phyloP scores from a whole-genome alignment of 352 stramenopile species.

The Pythium vanterpoolii region DNA sequence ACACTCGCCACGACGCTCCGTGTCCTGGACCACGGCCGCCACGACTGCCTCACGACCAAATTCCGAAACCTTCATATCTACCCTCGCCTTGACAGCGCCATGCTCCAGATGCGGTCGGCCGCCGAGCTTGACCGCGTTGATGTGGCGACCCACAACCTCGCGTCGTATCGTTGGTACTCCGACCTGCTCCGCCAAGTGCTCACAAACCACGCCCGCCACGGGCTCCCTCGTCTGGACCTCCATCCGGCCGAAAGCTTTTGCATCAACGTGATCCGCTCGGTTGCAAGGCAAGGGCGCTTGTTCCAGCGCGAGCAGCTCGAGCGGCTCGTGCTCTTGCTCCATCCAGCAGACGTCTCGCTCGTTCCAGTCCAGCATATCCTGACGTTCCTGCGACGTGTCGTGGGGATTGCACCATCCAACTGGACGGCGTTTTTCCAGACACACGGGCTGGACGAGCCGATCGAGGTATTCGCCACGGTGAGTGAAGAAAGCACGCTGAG shows the following conservation, averaged over 20 bases:
- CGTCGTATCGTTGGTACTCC: slow-evolving; percentile 43
- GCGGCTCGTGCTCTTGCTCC: slow-evolving; percentile 38
- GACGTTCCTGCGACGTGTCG: slow-evolving; percentile 35
- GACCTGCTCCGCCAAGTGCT: slow-evolving; percentile 50
- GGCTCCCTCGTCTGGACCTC: slow-evolving; percentile 13
- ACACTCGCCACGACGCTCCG: slow-evolving; percentile 38
- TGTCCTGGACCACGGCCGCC: slow-evolving; percentile 46
- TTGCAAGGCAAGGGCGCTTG: slow-evolving; percentile 40
- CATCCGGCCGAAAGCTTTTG: slow-evolving; percentile 57
- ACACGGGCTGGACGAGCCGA: slow-evolving; percentile 31
- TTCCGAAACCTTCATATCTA: slow-evolving; percentile 40
- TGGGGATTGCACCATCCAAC: slow-evolving; percentile 31
- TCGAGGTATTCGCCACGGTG: slow-evolving; percentile 31
- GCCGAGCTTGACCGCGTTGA: slow-evolving; percentile 42
- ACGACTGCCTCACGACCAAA: slow-evolving; percentile 51
- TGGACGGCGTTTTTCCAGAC: slow-evolving; percentile 47
- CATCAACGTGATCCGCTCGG: slow-evolving; percentile 41
- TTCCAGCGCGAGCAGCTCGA: slow-evolving; percentile 43
- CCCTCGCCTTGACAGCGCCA: slow-evolving; percentile 34
- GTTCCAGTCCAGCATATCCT: slow-evolving; percentile 50
- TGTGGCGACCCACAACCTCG: slow-evolving; percentile 25
- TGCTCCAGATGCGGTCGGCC: slow-evolving; percentile 44
- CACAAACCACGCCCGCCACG: slow-evolving; percentile 31
- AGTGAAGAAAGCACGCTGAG: slow-evolving; percentile 20
- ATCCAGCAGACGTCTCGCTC: slow-evolving; percentile 45